Evolutionary conservation across 2,329 filamentous ascomycete species (phyloP).

Genomic region (Oidium heveae): DNA sequence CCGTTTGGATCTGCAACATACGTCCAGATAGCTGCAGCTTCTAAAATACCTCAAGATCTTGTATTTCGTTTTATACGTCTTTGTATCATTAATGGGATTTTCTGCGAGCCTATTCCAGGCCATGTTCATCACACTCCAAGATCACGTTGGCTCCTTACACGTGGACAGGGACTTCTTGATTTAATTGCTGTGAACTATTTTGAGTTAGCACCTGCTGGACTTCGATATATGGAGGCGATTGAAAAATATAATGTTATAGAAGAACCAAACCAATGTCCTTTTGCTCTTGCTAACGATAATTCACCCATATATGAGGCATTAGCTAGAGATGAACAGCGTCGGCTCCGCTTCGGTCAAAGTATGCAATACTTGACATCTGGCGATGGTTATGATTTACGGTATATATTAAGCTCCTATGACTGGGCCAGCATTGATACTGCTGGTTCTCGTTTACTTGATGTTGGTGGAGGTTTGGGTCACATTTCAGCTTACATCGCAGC

Average conservation of each 20-base stretch:
- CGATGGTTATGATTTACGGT: neutral
- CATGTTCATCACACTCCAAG: neutral
- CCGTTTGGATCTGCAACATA: neutral
- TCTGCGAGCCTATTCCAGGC: neutral
- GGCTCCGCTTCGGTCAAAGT: neutral
- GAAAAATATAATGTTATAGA: neutral
- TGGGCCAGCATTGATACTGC: neutral
- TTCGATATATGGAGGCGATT: neutral
- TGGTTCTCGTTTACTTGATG: neutral
- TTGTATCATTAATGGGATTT: neutral
- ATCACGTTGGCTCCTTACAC: neutral
- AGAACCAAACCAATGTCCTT: neutral
- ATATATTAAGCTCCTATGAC: neutral
- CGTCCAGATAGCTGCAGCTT: neutral
- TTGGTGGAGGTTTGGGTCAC: neutral
- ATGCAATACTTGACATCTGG: slow-evolving; percentile 1
- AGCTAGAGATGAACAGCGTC: neutral
- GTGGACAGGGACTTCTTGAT: neutral
- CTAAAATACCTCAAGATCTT: neutral
- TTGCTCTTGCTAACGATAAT: neutral
- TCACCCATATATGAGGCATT: neutral
- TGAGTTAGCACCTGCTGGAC: neutral
- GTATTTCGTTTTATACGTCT: neutral
- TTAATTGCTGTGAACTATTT: neutral
- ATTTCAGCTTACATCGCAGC: neutral